Evolutionary conservation across 1,284 basidiomycete genomes (phyloP).

Genomic region (Neonothopanus nambi): DNA sequence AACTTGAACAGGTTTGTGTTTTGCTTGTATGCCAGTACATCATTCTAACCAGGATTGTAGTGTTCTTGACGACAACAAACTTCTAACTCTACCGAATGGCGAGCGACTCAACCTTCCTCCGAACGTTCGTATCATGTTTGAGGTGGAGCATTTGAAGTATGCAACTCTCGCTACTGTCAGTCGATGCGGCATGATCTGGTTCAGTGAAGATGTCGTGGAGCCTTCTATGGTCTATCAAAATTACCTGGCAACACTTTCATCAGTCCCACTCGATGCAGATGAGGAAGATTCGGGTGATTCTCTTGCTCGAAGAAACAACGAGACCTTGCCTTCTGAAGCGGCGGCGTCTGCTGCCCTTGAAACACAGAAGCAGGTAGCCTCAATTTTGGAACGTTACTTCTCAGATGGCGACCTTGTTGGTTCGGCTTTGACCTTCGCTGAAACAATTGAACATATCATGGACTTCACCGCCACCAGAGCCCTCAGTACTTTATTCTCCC

Average conservation of each 20-base stretch:
- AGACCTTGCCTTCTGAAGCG: conserved; percentile 45
- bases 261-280: conserved; percentile 84
- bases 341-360: conserved; percentile 62
- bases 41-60: conserved; percentile 40
- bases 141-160: conserved; percentile 97
- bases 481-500: conserved; percentile 93
- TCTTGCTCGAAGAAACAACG: conserved; percentile 58
- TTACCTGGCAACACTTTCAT: conserved; percentile 80
- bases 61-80: conserved; percentile 98
- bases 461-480: conserved; percentile 94
- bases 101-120: conserved; percentile 96
- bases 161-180: conserved; percentile 98
- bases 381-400: conserved; percentile 83
- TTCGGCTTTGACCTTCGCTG: conserved; percentile 78
- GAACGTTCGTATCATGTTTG: conserved; percentile 99
- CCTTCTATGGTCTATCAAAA: conserved; percentile 91
- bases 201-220: conserved; percentile 94
- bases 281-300: conserved; percentile 81
- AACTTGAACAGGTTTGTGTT: conserved; percentile 90
- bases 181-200: conserved; percentile 99
- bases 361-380: conserved; percentile 83
- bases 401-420: conserved; percentile 80
- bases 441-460: conserved; percentile 95
- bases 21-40: not conserved
- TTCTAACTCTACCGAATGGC: conserved; percentile 96